Evolutionary conservation across 1,139 yeast species (phyloP), one percentile per base, ranked within the genome.

Genomic region (Blastobotrys elegans): DNA sequence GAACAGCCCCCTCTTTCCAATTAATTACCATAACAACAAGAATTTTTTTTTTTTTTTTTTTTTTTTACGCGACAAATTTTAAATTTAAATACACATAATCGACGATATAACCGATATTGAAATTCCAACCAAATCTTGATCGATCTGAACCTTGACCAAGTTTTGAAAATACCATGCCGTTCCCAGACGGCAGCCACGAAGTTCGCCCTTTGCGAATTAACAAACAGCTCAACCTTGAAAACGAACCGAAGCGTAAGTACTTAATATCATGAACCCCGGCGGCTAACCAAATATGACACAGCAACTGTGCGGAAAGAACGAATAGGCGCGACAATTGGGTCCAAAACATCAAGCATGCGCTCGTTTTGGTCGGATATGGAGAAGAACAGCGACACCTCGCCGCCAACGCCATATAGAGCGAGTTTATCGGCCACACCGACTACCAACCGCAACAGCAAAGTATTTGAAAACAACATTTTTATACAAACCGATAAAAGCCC

Each of bases 331-430:
- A 43, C 50, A 27, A 43, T 53, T 24, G 56, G 59, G 21, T 30
- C 53, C 10, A 55, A 57, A 40, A 57, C 64, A 14, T 53, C 57
- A 38, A 56, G 56, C 50, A 52, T 60, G 56, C 46, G 63, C 40
- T 53, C 61, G 4, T 61, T 61, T 44, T 61, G 65, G 65, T 54
- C 61, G 14, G 63, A 61, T 35, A 49, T 61, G 46, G 65, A 61
- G 38, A 56, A 56, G 40, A 50, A 50, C 14, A 51, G 51, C n/a
- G 43, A 44, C 26, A 39, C 43, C 20, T 40, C 50, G 16, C 35
- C 49, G 10, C 48, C 50, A 16, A 40, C 46, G 10, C 48, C 50
- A 13, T n/a, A 5, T n/a, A 34, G 16, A 4, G 6, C 26, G 22
- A 37, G 40, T 18, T 30, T 30, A n/a, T 7, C 13, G 17, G 11